Conservation (phyloP, 2,329 filamentous ascomycete species). For the Anisogramma anomala region DNA sequence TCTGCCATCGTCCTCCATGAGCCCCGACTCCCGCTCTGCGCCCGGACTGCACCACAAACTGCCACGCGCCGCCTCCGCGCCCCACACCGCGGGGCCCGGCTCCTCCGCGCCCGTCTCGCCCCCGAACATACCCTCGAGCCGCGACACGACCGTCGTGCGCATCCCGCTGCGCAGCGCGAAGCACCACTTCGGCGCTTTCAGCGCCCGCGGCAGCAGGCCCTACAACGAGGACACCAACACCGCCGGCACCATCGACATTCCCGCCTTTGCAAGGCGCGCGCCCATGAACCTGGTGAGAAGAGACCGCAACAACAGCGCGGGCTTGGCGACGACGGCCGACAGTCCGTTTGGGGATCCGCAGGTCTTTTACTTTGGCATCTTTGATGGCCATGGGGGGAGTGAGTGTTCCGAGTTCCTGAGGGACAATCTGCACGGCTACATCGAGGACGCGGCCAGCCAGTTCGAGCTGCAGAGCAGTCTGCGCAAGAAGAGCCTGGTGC, state of each 20-base stretch:
- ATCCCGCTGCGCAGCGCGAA: constrained; percentile 90
- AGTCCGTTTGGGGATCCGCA: constrained; percentile 81
- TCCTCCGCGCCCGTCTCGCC: constrained; percentile 48
- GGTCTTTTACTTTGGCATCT: constrained; percentile 94
- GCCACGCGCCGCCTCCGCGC: constrained; percentile 71
- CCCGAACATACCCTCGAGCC: constrained; percentile 42
- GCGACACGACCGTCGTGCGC: constrained; percentile 85
- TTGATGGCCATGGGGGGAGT: constrained; percentile 86
- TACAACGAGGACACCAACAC: constrained; percentile 94
- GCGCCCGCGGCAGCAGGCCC: constrained; percentile 67
- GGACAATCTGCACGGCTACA: constrained; percentile 76
- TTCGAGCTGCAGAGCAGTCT: constrained; percentile 74
- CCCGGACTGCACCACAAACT: constrained; percentile 69
- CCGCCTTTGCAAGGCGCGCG: constrained; percentile 76
- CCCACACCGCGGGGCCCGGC: constrained; percentile 50
- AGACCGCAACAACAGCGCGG: constrained; percentile 35
- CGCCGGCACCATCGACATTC: constrained; percentile 84
- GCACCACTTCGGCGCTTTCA: constrained; percentile 80
- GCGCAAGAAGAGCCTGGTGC: constrained; percentile 28
- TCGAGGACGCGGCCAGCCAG: constrained; percentile 65
- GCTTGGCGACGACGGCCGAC: constrained; percentile 58
- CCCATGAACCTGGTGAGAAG: constrained; percentile 49
- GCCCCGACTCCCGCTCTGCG: constrained; percentile 64
- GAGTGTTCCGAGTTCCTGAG: constrained; percentile 81
- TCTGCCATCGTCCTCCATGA: constrained; percentile 81